Evolutionary conservation across 345 rosid genomes (phyloP), one percentile per base, ranked within the genome.

Genomic region (Rhizophora mangle): DNA sequence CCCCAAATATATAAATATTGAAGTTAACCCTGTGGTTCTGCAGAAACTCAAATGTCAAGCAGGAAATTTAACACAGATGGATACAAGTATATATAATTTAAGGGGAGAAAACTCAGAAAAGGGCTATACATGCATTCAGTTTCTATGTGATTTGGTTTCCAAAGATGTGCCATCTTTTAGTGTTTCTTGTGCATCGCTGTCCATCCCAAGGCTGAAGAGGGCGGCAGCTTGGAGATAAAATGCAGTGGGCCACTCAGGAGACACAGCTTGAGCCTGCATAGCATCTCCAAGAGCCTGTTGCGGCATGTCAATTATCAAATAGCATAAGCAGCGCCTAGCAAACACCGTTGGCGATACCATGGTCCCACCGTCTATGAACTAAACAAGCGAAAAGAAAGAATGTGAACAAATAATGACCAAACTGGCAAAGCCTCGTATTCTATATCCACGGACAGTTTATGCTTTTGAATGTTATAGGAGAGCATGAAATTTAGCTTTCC

Each of bases 281-380:
- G 98, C 97, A 69, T 95, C 98, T 32, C 92, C 89, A 18, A 92
- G 86, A 57, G 98, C 99, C 76, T 88, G 89, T 29, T 85, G 85
- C 61, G 85, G 79, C 96, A 83, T 84, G 51, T 87, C 89, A 13
- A 57, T 86, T 82, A 86, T 87, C 83, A 95, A 68, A 84, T 90
- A 87, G 54, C 89, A 88, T 53, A 95, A 81, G 85, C 97, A 84
- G 51, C 96, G 87, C 62, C 96, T 83, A 0, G 90, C 96, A 80
- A 85, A 85, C 36, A 90, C 89, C 0, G 92, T 90, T 21, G 92
- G 96, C 11, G 94, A 90, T 62, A 87, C 84, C 90, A 88, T 88
- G 36, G 89, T 83, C 60, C 92, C 94, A 10, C 88, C 89, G 62
- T 88, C 90, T 13, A 90, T 88, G 80, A 90, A 88, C 94, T 90